A percentile compares a stretch with the other conserved stretches of the same genome.
Evolutionary conservation across 2,329 filamentous ascomycete species (phyloP).

Genomic region (Cladosporium sphaerospermum): DNA sequence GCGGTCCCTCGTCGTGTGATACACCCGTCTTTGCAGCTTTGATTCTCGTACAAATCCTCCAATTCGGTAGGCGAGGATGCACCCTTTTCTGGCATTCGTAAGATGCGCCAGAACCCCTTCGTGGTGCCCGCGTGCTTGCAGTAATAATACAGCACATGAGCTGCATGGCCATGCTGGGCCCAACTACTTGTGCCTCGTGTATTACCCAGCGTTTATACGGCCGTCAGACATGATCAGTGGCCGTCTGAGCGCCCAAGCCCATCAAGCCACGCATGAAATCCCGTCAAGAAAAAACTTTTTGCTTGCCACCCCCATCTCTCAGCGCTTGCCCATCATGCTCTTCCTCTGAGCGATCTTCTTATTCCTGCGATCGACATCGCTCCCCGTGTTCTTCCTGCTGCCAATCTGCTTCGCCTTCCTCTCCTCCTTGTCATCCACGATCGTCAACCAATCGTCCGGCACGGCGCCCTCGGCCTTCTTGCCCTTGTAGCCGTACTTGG

Average conservation of each 20-base stretch:
- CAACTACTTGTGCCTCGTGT: too few relatives aligned
- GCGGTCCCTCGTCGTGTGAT: background rate
- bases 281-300: too few relatives aligned
- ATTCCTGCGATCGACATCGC: constrained; percentile 8
- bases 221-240: too few relatives aligned
- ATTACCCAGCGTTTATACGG: too few relatives aligned
- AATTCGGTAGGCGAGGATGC: background rate
- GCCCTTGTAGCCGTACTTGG: constrained; percentile 91
- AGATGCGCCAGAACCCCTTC: too few relatives aligned
- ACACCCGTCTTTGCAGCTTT: background rate
- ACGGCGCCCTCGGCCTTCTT: constrained; percentile 81
- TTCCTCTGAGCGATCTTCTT: constrained; percentile 19
- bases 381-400: constrained; percentile 52
- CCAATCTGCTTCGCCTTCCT: constrained; percentile 44
- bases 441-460: constrained; percentile 74
- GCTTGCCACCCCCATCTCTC: background rate
- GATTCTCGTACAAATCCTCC: background rate
- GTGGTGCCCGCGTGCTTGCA: too few relatives aligned
- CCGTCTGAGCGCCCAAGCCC: too few relatives aligned
- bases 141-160: too few relatives aligned
- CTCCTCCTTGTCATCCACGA: constrained; percentile 69
- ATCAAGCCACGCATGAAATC: too few relatives aligned
- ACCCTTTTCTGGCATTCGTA: background rate
- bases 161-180: too few relatives aligned
- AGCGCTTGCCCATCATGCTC: constrained; percentile 11